Base-by-base conservation (phyloP, 2,329 filamentous ascomycete species). In the Arachnopeziza araneosa region DNA sequence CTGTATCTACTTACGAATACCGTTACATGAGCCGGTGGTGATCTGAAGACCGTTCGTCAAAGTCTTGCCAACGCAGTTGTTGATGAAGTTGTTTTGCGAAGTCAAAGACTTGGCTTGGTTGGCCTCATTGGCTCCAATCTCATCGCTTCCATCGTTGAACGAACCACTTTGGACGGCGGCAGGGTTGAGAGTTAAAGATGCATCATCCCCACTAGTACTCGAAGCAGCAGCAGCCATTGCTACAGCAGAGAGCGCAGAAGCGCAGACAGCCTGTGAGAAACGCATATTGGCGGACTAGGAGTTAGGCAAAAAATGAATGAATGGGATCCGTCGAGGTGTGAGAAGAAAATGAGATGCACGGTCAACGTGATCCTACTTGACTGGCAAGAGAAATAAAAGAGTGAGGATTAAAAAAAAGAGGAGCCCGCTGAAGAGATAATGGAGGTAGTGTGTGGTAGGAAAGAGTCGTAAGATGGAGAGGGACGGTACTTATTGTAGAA, bases 1-100 rank as follows among this genome's bases (percentile, higher is more conserved):
- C 50, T 52, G 21, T 54, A n/a, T 2, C 30, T 10, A 68, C 70
- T 65, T 68, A 72, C 70, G 57, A 49, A 73, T 71, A 58, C 71
- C 70, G 48, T 88, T 88, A 75, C 85, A 88, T 44, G 85, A 88
- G 22, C 85, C 85, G 4, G 66, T 72, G 60, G 75, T 76, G 56
- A 80, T 75, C 71, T 88, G 85, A 26, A 80, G 73, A 67, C 85
- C 85, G 67, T 88, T 84, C 64, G 85, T 87, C 54, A 85, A 70
- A 0, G 75, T 80, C 70, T 70, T 67, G 21, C 71, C 71, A 19
- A 63, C 51, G 53, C 71, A 73, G 52, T 63, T 60, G 59, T 73
- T 72, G 64, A 73, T 73, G 57, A 73, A 73, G 58, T 73, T 73
- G 62, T 71, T 71, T 24, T 63, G 56, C 0, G 70, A 72, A 5